Evolutionary conservation across 345 rosid genomes (phyloP).

Genomic region (Turritis glabra): DNA sequence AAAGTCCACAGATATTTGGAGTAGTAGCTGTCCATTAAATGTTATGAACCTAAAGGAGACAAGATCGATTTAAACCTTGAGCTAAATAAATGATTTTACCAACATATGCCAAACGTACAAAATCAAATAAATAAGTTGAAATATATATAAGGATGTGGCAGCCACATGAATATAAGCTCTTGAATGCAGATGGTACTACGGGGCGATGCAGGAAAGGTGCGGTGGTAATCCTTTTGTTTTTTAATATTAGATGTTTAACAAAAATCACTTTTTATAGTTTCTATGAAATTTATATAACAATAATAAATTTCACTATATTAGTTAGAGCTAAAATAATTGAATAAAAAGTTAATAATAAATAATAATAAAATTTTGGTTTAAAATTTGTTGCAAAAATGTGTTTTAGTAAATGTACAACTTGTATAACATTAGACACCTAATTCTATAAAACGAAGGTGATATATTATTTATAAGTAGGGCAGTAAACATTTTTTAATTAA

Average conservation of each 20-base stretch:
- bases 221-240: neutral
- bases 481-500: too few species aligned
- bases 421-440: too few species aligned
- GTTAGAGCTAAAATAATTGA: too few species aligned
- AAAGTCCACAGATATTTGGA: constrained; percentile 24
- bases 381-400: too few species aligned
- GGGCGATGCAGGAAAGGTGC: neutral
- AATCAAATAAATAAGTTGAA: neutral
- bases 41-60: constrained; percentile 10
- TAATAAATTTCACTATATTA: too few species aligned
- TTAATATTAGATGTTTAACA: neutral
- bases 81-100: constrained; percentile 35
- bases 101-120: constrained; percentile 17
- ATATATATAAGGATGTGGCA: neutral
- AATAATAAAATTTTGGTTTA: too few species aligned
- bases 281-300: too few species aligned
- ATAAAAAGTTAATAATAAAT: too few species aligned
- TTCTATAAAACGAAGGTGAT: too few species aligned
- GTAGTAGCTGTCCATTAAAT: constrained; percentile 24
- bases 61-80: constrained; percentile 2
- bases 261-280: too few species aligned
- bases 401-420: too few species aligned
- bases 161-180: neutral
- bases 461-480: too few species aligned
- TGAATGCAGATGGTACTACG: neutral